Percentiles rank a stretch among this genome's conserved stretches.
phyloP scores from a whole-genome alignment of 1,284 basidiomycete genomes.

The Fomitopsis schrenkii region DNA sequence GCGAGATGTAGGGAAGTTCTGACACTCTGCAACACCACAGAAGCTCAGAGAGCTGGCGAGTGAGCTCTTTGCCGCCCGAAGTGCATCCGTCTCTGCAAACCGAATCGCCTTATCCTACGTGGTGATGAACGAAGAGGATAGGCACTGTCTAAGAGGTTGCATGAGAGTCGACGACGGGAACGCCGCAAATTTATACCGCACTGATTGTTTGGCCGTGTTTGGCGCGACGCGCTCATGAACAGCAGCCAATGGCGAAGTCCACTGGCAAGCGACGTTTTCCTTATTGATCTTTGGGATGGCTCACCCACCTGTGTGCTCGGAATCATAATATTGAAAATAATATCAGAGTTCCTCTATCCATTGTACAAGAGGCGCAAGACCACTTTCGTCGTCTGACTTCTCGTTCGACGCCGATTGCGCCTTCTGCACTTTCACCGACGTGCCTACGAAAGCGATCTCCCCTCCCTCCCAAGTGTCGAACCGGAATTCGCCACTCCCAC shows the following conservation, averaged over 20 bases:
- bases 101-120: slow-evolving; percentile 68
- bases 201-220: slow-evolving; percentile 11
- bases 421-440: slow-evolving; percentile 44
- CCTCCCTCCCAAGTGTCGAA: slow-evolving; percentile 81
- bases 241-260: neutral
- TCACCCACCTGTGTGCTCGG: neutral
- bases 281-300: no score
- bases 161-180: slow-evolving; percentile 26
- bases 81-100: slow-evolving; percentile 57
- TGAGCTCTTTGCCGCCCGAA: slow-evolving; percentile 58
- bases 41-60: slow-evolving; percentile 31
- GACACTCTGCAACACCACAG: slow-evolving; percentile 64
- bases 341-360: slow-evolving; percentile 46
- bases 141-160: slow-evolving; percentile 79
- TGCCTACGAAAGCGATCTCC: slow-evolving; percentile 60
- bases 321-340: neutral
- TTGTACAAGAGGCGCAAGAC: slow-evolving; percentile 41
- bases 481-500: slow-evolving; percentile 47
- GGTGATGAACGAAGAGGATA: slow-evolving; percentile 34
- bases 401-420: slow-evolving; percentile 26
- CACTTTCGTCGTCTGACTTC: slow-evolving; percentile 31
- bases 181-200: slow-evolving; percentile 7
- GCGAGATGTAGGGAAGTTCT: slow-evolving; percentile 62
- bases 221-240: neutral
- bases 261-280: neutral